Percentiles rank a stretch among this genome's conserved stretches.
These are phyloP conservation scores for Ceratobasidium sp. DNA, from an alignment of 1,284 basidiomycete genomes.

Conservation along the genomic window DNA sequence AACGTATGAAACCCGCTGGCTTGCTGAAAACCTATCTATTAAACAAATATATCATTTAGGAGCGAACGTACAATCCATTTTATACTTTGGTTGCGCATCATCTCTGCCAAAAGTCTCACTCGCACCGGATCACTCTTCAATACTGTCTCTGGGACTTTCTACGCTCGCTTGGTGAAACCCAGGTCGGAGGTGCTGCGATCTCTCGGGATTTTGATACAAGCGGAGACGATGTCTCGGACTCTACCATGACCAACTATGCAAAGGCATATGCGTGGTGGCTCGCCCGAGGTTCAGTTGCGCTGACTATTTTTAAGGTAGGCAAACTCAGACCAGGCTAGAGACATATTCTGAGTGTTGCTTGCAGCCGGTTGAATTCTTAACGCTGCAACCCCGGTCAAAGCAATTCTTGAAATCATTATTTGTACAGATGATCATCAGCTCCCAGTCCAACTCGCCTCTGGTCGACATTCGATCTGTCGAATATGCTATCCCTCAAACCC, in stretches of 20 bases:
- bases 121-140: constrained; percentile 93
- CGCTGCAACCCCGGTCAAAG: constrained; percentile 72
- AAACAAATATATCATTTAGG: constrained; percentile 64
- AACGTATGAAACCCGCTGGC: constrained; percentile 70
- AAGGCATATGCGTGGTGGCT: constrained; percentile 88
- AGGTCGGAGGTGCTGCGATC: constrained; percentile 84
- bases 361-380: constrained; percentile 88
- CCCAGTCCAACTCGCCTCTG: constrained; percentile 78
- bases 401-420: constrained; percentile 80
- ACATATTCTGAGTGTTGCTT: constrained; percentile 6
- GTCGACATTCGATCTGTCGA: constrained; percentile 58
- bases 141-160: constrained; percentile 98
- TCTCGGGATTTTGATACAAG: constrained; percentile 74
- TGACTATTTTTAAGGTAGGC: constrained; percentile 86
- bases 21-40: not conserved
- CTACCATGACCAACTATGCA: constrained; percentile 75
- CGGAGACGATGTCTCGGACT: constrained; percentile 65
- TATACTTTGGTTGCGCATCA: constrained; percentile 90
- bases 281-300: constrained; percentile 76
- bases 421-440: constrained; percentile 75
- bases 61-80: constrained; percentile 95
- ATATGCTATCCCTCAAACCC: constrained; percentile 61
- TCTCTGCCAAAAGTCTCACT: constrained; percentile 79
- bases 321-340: not conserved
- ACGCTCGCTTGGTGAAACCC: constrained; percentile 88